Conservation (phyloP, 371 early-diverging fungal species). For the Mucor lusitanicus region DNA sequence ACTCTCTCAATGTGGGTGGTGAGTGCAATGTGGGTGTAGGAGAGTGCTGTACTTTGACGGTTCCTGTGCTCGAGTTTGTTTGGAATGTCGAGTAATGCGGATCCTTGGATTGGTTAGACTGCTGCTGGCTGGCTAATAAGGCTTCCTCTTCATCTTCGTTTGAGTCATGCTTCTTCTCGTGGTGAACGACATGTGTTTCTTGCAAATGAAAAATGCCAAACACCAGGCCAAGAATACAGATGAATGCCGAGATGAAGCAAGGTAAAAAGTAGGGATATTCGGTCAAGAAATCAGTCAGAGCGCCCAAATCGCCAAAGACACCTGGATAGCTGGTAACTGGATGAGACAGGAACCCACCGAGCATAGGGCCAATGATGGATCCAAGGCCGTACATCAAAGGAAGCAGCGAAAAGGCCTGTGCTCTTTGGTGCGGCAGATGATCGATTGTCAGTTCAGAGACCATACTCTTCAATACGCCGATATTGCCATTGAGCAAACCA, state of each 20-base stretch:
- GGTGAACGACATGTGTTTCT: conserved; percentile 60
- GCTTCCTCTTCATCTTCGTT: conserved; percentile 27
- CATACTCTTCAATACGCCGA: conserved; percentile 86
- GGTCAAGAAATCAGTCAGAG: conserved; percentile 55
- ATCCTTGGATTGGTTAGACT: neutral
- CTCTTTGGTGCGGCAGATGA: conserved; percentile 36
- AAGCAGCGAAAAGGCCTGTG: conserved; percentile 57
- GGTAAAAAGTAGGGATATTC: conserved; percentile 86
- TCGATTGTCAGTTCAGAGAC: conserved; percentile 80
- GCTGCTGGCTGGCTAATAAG: neutral
- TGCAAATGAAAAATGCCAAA: conserved; percentile 72
- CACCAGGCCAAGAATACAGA: conserved; percentile 64
- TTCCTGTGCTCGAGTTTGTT: neutral
- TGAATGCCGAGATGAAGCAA: conserved; percentile 68
- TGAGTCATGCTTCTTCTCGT: neutral
- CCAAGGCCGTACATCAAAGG: conserved; percentile 63
- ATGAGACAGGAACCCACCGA: conserved; percentile 78
- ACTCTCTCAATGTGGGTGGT: conserved; percentile 33
- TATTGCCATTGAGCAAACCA: conserved; percentile 79
- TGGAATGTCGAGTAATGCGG: conserved; percentile 27
- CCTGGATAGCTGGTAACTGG: conserved; percentile 71
- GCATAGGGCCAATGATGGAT: conserved; percentile 67
- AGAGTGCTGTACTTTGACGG: conserved; percentile 13
- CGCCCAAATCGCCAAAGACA: conserved; percentile 61
- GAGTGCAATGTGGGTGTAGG: conserved; percentile 27